phyloP scores from a whole-genome alignment of 371 early-diverging fungal species.

The Dinochytrium kinnereticum region DNA sequence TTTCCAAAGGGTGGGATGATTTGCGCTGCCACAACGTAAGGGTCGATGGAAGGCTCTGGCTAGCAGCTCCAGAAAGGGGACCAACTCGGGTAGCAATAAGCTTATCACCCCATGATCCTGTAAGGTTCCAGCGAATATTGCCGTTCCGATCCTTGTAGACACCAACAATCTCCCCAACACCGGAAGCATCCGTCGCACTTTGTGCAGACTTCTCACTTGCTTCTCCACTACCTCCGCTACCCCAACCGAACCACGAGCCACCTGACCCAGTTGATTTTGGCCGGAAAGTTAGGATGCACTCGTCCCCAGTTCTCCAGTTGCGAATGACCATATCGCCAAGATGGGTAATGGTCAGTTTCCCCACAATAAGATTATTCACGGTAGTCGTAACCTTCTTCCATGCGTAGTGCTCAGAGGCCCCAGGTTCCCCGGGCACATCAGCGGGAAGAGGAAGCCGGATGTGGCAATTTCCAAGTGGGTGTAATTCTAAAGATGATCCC shows the following conservation, averaged over 20 bases:
- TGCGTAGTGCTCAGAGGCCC: slow-evolving; percentile 68
- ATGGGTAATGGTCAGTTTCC: slow-evolving; percentile 81
- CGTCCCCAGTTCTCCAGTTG: slow-evolving; percentile 78
- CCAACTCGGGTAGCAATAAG: slow-evolving; percentile 63
- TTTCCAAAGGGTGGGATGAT: slow-evolving; percentile 45
- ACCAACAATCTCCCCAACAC: slow-evolving; percentile 68
- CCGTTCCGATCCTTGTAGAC: slow-evolving; percentile 63
- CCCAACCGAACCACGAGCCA: slow-evolving; percentile 43
- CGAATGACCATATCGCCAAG: slow-evolving; percentile 78
- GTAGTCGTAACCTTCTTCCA: slow-evolving; percentile 83
- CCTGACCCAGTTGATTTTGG: slow-evolving; percentile 43
- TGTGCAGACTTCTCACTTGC: not conserved
- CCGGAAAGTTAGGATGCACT: slow-evolving; percentile 73
- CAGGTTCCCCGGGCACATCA: slow-evolving; percentile 2
- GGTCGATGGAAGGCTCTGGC: slow-evolving; percentile 32
- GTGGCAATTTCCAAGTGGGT: slow-evolving; percentile 78
- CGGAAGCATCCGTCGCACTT: slow-evolving; percentile 66
- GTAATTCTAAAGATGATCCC: slow-evolving; percentile 79
- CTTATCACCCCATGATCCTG: slow-evolving; percentile 74
- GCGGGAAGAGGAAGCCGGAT: slow-evolving; percentile 58
- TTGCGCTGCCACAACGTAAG: slow-evolving; percentile 70
- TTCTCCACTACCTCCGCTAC: slow-evolving; percentile 23
- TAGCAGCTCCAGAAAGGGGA: not conserved
- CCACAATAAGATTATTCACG: slow-evolving; percentile 80
- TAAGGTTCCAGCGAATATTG: slow-evolving; percentile 62